Evolutionary conservation across 225 moss, liverwort and hornwort genomes (phyloP).

Genomic region (Anthoceros angustus): DNA sequence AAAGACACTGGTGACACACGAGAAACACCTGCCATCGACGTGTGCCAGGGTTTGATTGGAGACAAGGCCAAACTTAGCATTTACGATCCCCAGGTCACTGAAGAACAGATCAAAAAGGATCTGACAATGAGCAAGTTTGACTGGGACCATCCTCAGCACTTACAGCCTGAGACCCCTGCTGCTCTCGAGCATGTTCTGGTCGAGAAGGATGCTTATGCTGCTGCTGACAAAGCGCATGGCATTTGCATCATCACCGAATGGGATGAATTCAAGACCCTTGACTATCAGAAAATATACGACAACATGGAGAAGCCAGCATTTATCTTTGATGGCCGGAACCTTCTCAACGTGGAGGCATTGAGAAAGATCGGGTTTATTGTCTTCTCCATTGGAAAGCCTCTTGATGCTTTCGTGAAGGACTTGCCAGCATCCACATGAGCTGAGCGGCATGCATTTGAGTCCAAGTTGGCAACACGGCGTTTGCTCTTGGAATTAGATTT

Average conservation of each 20-base stretch:
- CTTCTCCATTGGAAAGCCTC: conserved; percentile 75
- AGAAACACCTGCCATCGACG: conserved; percentile 76
- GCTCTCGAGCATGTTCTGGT: conserved; percentile 51
- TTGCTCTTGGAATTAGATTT: not conserved
- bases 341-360: conserved; percentile 39
- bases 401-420: conserved; percentile 88
- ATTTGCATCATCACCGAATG: conserved; percentile 79
- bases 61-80: conserved; percentile 63
- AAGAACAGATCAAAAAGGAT: conserved; percentile 82
- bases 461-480: not conserved
- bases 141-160: conserved; percentile 86
- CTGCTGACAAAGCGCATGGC: conserved; percentile 62
- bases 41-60: conserved; percentile 63
- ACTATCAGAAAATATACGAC: conserved; percentile 63
- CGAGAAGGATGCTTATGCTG: conserved; percentile 69
- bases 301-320: conserved; percentile 90
- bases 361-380: conserved; percentile 81
- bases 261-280: conserved; percentile 89
- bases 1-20: conserved; percentile 83
- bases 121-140: conserved; percentile 90
- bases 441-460: not conserved
- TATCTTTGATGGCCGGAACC: conserved; percentile 73
- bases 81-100: conserved; percentile 71
- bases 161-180: conserved; percentile 49
- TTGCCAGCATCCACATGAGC: conserved; percentile 12